These are phyloP conservation scores for Penicillium maclennaniae DNA, from an alignment of 495 filamentous ascomycete species.

Conservation along the genomic window DNA sequence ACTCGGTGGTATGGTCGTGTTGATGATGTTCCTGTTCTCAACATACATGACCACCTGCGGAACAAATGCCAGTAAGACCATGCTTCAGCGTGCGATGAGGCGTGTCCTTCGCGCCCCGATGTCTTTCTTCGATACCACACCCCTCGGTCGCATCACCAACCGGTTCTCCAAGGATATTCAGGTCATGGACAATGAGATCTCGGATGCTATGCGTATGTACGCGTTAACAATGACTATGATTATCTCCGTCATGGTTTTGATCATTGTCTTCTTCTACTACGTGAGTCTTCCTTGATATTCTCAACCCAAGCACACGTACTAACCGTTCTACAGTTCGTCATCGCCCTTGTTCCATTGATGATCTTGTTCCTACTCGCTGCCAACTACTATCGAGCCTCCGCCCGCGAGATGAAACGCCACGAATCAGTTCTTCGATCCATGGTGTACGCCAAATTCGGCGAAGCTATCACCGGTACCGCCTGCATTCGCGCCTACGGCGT, in stretches of 20 bases:
- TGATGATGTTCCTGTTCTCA: constrained; percentile 74
- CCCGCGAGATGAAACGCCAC: constrained; percentile 89
- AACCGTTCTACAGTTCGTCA: constrained; percentile 56
- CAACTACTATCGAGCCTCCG: constrained; percentile 84
- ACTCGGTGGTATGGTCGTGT: constrained; percentile 66
- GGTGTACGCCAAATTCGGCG: constrained; percentile 89
- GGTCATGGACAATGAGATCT: constrained; percentile 90
- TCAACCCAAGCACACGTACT: neutral
- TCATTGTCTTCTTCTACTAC: constrained; percentile 90
- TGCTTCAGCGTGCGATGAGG: constrained; percentile 77
- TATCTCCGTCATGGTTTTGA: constrained; percentile 74
- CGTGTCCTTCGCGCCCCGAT: constrained; percentile 85
- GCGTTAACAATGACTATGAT: constrained; percentile 78
- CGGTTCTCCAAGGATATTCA: constrained; percentile 95
- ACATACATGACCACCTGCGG: constrained; percentile 62
- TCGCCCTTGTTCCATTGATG: constrained; percentile 79
- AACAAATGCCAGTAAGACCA: constrained; percentile 73
- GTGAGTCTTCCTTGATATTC: constrained; percentile 20
- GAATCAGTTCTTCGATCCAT: constrained; percentile 81
- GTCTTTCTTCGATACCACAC: constrained; percentile 97
- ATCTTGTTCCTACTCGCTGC: constrained; percentile 78
- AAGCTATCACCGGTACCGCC: constrained; percentile 77
- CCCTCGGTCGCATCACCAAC: constrained; percentile 93
- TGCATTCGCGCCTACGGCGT: constrained; percentile 88
- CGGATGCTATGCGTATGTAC: constrained; percentile 91